A percentile compares a stretch with the other conserved stretches of the same genome.
Conservation (phyloP, 768 basidiomycete genomes). For the Phlebiopsis gigantea region DNA sequence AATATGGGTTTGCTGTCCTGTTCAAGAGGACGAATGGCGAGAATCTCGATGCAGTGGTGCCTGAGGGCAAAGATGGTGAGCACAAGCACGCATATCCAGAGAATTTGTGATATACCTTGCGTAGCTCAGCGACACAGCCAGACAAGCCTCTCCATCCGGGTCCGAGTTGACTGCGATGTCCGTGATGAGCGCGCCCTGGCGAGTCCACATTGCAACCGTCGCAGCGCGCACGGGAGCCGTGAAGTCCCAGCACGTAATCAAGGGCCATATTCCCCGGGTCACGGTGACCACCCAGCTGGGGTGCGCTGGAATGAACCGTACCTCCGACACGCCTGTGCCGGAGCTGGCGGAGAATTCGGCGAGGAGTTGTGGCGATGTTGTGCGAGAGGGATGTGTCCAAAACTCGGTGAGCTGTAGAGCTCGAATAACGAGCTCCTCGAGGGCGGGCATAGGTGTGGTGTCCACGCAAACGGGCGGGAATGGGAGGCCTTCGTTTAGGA, state of each 20-base stretch:
- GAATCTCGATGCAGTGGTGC: conserved; percentile 24
- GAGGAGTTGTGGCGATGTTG: conserved; percentile 5
- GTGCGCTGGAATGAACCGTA: conserved; percentile 47
- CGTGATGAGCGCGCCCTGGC: conserved; percentile 46
- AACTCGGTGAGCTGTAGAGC: conserved; percentile 44
- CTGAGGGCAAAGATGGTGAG: conserved; percentile 10
- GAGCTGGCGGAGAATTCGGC: conserved; percentile 24
- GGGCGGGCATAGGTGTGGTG: conserved; percentile 33
- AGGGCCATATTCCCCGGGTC: conserved; percentile 59
- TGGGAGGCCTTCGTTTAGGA: conserved; percentile 43
- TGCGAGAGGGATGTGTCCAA: conserved; percentile 33
- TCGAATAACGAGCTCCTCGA: conserved; percentile 39
- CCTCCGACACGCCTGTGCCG: conserved; percentile 42
- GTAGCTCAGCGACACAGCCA: conserved; percentile 44
- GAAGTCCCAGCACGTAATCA: conserved; percentile 49
- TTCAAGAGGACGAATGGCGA: conserved; percentile 21
- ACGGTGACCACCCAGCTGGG: conserved; percentile 44
- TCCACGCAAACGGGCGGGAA: conserved; percentile 38
- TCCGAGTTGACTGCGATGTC: conserved; percentile 48
- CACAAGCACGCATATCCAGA: not conserved
- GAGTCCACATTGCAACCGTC: conserved; percentile 47
- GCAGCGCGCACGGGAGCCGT: not conserved
- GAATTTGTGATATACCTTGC: conserved; percentile 8
- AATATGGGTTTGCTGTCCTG: not conserved
- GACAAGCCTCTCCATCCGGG: conserved; percentile 34